Evolutionary conservation across 2,329 filamentous ascomycete species (phyloP).

Genomic region (Hypomyces rosellus): DNA sequence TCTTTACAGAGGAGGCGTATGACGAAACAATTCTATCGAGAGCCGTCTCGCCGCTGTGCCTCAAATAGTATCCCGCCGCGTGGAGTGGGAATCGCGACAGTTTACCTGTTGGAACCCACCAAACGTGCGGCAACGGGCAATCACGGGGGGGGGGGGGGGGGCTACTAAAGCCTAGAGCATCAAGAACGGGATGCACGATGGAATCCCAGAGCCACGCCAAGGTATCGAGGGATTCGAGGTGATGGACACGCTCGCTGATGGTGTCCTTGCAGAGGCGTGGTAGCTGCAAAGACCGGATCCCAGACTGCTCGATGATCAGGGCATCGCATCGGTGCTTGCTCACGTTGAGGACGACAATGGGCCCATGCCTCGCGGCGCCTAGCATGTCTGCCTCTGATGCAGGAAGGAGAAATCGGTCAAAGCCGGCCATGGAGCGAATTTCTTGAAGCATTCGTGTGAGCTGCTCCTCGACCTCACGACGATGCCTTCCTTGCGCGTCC

Average conservation of each 20-base stretch:
- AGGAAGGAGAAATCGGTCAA: constrained; percentile 20
- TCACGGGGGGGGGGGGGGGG: no score
- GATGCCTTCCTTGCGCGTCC: no score
- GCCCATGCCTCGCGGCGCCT: constrained; percentile 17
- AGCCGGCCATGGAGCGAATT: constrained; percentile 9
- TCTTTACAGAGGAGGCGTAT: constrained; percentile 27
- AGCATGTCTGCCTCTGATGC: constrained; percentile 15
- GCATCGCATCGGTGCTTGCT: constrained; percentile 25
- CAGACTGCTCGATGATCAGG: constrained; percentile 18
- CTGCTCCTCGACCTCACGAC: no score
- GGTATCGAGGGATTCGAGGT: neutral
- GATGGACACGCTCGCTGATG: constrained; percentile 3
- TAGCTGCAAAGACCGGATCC: constrained; percentile 16
- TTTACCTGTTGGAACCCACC: constrained; percentile 28
- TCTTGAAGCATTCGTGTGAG: neutral
- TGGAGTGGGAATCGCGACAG: constrained; percentile 27
- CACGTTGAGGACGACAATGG: constrained; percentile 26
- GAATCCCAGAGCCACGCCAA: constrained; percentile 28
- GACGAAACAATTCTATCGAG: constrained; percentile 32
- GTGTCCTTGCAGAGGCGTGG: constrained; percentile 8
- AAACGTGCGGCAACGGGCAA: constrained; percentile 25
- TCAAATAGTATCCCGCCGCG: constrained; percentile 26
- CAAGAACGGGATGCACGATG: constrained; percentile 20
- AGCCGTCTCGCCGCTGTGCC: constrained; percentile 15
- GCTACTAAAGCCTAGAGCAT: constrained; percentile 22